These are phyloP conservation scores for Penicillium robsamsonii DNA, from an alignment of 495 filamentous ascomycete species.

Conservation along the genomic window DNA sequence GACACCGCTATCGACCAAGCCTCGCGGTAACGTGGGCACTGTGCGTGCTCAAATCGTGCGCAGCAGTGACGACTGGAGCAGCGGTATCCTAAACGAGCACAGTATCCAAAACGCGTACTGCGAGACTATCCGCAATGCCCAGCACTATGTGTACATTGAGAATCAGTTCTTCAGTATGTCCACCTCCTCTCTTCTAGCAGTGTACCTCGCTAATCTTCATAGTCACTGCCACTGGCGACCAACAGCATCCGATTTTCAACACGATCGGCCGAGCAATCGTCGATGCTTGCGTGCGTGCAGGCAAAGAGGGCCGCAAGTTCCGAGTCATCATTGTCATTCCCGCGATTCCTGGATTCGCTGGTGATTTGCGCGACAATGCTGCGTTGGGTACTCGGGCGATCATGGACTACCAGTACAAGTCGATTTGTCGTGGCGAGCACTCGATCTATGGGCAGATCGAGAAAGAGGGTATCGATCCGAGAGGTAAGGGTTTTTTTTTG, in stretches of 20 bases:
- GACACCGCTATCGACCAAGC: conserved; percentile 53
- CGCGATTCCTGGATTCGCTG: conserved; percentile 89
- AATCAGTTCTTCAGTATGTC: conserved; percentile 87
- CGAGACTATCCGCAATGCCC: conserved; percentile 76
- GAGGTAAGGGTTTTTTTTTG: conserved; percentile 21
- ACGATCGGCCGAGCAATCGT: conserved; percentile 84
- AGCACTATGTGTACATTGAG: conserved; percentile 95
- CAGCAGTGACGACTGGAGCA: conserved; percentile 92
- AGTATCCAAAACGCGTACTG: conserved; percentile 91
- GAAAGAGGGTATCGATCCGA: conserved; percentile 76
- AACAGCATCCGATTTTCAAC: conserved; percentile 84
- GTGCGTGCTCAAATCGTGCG: conserved; percentile 81
- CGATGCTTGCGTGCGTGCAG: conserved; percentile 78
- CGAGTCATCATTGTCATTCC: conserved; percentile 86
- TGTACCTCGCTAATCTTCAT: conserved; percentile 15
- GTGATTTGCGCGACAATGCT: conserved; percentile 77
- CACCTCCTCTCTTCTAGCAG: conserved; percentile 7
- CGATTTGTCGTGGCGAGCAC: conserved; percentile 84
- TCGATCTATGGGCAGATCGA: conserved; percentile 80
- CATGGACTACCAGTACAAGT: conserved; percentile 99
- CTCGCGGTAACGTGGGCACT: conserved; percentile 62
- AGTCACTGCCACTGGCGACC: conserved; percentile 85
- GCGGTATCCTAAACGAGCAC: conserved; percentile 83
- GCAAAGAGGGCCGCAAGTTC: conserved; percentile 85
- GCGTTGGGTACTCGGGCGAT: conserved; percentile 87